Base-by-base conservation (phyloP, 2,329 filamentous ascomycete genomes). In the Trichoderma sp. region DNA sequence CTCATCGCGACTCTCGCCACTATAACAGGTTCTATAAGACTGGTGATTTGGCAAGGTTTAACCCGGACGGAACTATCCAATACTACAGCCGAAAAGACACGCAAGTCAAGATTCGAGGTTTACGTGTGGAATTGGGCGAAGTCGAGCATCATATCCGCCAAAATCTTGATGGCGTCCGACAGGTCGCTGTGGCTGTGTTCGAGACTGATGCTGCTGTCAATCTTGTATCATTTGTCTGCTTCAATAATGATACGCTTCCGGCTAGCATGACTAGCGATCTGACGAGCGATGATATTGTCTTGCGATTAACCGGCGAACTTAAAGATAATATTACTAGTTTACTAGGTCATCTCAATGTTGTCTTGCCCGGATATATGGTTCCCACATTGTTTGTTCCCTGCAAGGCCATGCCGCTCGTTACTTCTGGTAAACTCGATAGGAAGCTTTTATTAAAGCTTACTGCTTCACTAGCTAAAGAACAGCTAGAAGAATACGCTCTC, bases 91-190 rank as follows among this genome's bases (percentile, higher is more conserved):
- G 71, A 34, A 72, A 72, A 39, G 71, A 71, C 13, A 72, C 67
- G 3, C 71, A 72, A 28, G 68, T 72, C 30, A 72, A 72, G 32
- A 67, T 72, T 15, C 71, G 71, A 34, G 71, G 71, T 17, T 28
- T 71, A 9, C 55, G 71, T 11, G 62, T 72, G 12, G 71, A 72
- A 67, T 50, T 72, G 8, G 71, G 71, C 11, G 71, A 72, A 43
- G 47, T 72, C 30, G 71, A 72, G 43, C 59, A 72, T 9, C 66
- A 66, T 23, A 36, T 72, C 17, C 57, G 39, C 6, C 47, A 70
- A 3, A 64, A 28, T 2, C 66, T 72, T 9, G 50, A 39, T 15
- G 47, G 20, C 12, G 67, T 65, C 43, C 58, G 47, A 30, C 71
- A 72, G 17, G 71, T 59, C 23, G 71, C 67, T 34, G 71, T 72